Evolutionary conservation across 2,329 filamentous ascomycete species (phyloP).

Genomic region (Diplodia sapinea): DNA sequence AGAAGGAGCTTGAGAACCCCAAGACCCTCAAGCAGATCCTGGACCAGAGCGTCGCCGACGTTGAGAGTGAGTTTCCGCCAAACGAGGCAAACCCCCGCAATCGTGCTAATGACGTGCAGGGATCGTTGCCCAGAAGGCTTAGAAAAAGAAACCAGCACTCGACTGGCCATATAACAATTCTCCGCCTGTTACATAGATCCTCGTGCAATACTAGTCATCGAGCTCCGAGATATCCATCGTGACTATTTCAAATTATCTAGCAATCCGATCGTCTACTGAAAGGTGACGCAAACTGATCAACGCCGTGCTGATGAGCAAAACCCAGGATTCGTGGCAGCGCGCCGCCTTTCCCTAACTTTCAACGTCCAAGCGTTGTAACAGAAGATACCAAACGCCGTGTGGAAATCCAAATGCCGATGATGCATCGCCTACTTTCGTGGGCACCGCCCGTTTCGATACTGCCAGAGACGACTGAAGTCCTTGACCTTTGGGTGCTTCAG

Average conservation of each 20-base stretch:
- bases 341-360: background rate
- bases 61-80: conserved; percentile 76
- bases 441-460: conserved; percentile 35
- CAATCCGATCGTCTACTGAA: conserved; percentile 7
- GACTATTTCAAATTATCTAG: conserved; percentile 8
- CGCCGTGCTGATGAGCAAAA: conserved; percentile 8
- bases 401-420: background rate
- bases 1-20: conserved; percentile 98
- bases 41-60: conserved; percentile 92
- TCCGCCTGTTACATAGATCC: conserved; percentile 47
- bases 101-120: conserved; percentile 35
- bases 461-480: conserved; percentile 37
- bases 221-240: conserved; percentile 23
- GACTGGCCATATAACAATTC: conserved; percentile 36
- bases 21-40: conserved; percentile 97
- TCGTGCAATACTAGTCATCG: conserved; percentile 44
- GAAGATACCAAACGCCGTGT: conserved; percentile 4
- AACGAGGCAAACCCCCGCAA: background rate
- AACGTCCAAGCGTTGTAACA: conserved; percentile 19
- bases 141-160: conserved; percentile 38
- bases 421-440: conserved; percentile 30
- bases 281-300: background rate
- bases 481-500: conserved; percentile 32
- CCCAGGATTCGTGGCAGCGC: background rate
- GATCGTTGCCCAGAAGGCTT: conserved; percentile 49